A percentile compares a stretch with the other conserved stretches of the same genome.
phyloP scores from a whole-genome alignment of 495 filamentous ascomycete species.

The Choiromyces venosus region DNA sequence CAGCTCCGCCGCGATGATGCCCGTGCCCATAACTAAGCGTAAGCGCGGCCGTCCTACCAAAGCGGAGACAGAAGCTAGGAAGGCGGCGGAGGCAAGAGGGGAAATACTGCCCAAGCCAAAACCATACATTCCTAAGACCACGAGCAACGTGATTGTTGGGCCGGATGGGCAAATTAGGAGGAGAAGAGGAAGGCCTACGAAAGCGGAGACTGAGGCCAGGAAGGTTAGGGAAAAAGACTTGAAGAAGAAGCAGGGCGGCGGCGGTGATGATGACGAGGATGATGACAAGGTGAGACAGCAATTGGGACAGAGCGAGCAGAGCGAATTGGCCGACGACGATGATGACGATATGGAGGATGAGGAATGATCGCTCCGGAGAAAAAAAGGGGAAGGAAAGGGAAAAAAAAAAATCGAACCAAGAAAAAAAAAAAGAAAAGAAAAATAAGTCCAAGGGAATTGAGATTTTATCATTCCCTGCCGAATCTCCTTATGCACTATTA shows the following conservation, averaged over 20 bases:
- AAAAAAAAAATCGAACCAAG: neutral
- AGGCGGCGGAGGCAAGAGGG: constrained; percentile 34
- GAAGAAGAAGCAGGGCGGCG: constrained; percentile 25
- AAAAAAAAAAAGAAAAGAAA: neutral
- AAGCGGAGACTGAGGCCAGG: constrained; percentile 32
- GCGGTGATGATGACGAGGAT: constrained; percentile 31
- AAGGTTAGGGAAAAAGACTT: constrained; percentile 25
- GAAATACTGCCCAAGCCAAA: constrained; percentile 38
- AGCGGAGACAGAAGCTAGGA: constrained; percentile 34
- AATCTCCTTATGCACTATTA: neutral
- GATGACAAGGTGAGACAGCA: constrained; percentile 19
- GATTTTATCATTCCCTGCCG: neutral
- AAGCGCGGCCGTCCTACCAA: constrained; percentile 38
- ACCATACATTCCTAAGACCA: constrained; percentile 32
- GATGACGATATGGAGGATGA: neutral
- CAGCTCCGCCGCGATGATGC: neutral
- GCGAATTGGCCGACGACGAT: neutral
- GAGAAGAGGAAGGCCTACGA: constrained; percentile 38
- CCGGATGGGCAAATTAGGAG: constrained; percentile 32
- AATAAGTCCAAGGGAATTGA: neutral
- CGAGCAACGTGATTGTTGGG: constrained; percentile 23
- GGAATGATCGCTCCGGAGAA: neutral
- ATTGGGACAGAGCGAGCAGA: neutral
- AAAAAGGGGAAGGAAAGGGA: neutral
- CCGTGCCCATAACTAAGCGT: constrained; percentile 27